Base-by-base conservation (phyloP, 495 filamentous ascomycete genomes). In the Lophiotrema nucula region DNA sequence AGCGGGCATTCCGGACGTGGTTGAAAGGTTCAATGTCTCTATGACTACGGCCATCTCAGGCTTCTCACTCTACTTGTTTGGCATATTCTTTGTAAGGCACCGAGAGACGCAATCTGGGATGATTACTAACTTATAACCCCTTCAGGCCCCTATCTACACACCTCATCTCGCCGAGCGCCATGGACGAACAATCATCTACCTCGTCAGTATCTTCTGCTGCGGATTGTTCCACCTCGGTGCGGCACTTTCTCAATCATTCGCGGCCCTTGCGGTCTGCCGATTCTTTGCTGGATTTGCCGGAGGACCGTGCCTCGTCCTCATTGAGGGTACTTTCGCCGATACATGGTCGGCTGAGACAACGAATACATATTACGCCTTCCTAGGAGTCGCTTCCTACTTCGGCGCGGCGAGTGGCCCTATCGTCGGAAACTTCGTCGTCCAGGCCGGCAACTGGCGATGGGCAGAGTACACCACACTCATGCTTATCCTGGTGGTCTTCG, bases 321-420 rank as follows among this genome's bases (percentile, higher is more conserved):
- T 75, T 22, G 73, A 75, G 43, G 76, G 75, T 15, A 79, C 75
- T 28, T 73, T 77, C 55, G 74, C 74, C 38, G 76, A 79, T 49
- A 69, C 75, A 4, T 77, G 74, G 64, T 61, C 67, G 27, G 56
- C 71, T 39, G 23, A 67, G 38, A 43, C 58, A 44, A 70, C 70
- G 16, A 67, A 71, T 37, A 65, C 69, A 12, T 70, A 72, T 60
- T 68, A 74, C 59, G 58, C 69, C 15, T 63, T 74, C 61, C 54
- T 79, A 47, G 62, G 67, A 37, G 38, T 62, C 19, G 51, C 69
- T 47, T 62, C 72, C 16, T 67, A 70, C 53, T 43, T 67, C 65
- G 74, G 74, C 28, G 60, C 74, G 13, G 70, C 66, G 6, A 53
- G 47, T 47, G 74, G 74, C n/a, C 73, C 73, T 3, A 47, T 76